A percentile compares a stretch with the other conserved stretches of the same genome.
Evolutionary conservation across 371 early-diverging fungal species (phyloP).

Genomic region (Zopfochytrium polystomum): DNA sequence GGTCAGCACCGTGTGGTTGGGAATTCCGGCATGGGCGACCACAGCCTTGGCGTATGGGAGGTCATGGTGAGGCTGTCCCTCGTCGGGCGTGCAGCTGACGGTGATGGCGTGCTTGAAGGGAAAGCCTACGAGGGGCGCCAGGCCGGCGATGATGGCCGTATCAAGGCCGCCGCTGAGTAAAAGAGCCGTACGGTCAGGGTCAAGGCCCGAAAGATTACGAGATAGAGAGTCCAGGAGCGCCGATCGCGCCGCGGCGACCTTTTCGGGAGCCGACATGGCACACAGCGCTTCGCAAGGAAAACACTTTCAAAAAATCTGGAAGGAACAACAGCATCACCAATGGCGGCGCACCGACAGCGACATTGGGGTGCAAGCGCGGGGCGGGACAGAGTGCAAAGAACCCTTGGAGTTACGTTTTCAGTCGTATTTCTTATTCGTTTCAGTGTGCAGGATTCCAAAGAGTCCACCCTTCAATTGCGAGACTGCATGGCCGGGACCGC

Average conservation of each 20-base stretch:
- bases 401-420: no score
- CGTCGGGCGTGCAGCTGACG: conserved; percentile 26
- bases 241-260: background rate
- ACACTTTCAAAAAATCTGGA: no score
- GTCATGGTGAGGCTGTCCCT: conserved; percentile 46
- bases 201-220: background rate
- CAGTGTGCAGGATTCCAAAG: no score
- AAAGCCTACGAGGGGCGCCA: background rate
- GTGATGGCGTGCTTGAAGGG: conserved; percentile 15
- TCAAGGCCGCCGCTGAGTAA: conserved; percentile 60
- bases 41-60: conserved; percentile 46
- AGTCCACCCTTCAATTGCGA: no score
- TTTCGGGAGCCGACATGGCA: no score
- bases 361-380: no score
- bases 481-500: no score
- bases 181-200: conserved; percentile 27
- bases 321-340: no score
- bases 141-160: conserved; percentile 54
- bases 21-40: conserved; percentile 34
- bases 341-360: no score
- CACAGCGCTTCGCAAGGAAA: no score
- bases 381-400: no score
- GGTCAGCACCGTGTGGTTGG: conserved; percentile 39
- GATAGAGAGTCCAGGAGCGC: conserved; percentile 1
- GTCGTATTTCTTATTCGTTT: no score